Percentiles rank a stretch among this genome's conserved stretches.
Conservation (phyloP, 257 asterid species). For the Solanum sitiens region DNA sequence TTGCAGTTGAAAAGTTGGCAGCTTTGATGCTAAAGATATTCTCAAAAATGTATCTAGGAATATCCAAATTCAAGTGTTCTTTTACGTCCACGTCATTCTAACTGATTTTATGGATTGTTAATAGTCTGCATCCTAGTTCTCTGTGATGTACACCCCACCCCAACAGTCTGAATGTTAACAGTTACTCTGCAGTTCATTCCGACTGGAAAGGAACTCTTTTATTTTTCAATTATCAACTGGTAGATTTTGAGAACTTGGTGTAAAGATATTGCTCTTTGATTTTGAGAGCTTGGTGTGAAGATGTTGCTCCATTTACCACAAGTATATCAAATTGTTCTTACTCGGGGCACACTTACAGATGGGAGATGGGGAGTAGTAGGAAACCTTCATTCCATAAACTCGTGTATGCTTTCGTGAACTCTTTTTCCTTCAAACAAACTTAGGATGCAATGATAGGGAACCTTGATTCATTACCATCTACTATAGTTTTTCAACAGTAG, state of each 20-base stretch:
- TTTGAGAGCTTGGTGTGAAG: neutral
- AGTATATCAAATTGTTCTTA: neutral
- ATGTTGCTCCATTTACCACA: neutral
- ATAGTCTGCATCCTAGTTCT: neutral
- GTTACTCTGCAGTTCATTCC: neutral
- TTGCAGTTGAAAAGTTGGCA: neutral
- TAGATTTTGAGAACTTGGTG: neutral
- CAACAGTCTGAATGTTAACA: neutral
- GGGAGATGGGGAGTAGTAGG: neutral
- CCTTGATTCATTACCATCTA: neutral
- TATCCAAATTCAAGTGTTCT: neutral
- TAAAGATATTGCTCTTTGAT: neutral
- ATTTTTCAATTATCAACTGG: neutral
- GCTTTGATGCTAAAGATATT: neutral
- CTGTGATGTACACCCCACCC: neutral
- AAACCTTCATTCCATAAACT: neutral
- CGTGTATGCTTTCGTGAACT: neutral
- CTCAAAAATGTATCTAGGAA: neutral
- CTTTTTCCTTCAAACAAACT: neutral
- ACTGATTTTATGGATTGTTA: neutral
- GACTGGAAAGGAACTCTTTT: neutral
- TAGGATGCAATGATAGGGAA: neutral
- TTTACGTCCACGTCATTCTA: neutral
- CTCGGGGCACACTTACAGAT: neutral
- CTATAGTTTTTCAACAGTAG: neutral